Percentiles rank a stretch among this genome's conserved stretches.
Conservation (phyloP, 2,329 filamentous ascomycete species). For the Trichophyton verrucosum region DNA sequence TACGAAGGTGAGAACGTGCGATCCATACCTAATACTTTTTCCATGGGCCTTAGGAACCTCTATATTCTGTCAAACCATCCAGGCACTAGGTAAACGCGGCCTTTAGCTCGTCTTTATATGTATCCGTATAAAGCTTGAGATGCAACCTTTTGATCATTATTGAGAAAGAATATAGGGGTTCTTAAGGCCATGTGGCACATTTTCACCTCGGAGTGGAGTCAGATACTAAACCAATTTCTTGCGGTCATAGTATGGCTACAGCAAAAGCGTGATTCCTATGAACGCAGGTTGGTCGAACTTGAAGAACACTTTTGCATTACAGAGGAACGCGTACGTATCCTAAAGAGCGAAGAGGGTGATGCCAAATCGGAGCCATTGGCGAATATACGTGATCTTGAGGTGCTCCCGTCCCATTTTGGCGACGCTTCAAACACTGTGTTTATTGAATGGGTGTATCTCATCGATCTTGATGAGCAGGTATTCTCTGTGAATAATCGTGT, state of each 20-base stretch:
- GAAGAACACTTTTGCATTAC: neutral
- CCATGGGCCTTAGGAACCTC: neutral
- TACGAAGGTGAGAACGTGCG: neutral
- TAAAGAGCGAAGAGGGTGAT: neutral
- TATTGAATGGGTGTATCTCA: constrained; percentile 2
- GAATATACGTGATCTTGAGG: neutral
- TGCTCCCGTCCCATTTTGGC: neutral
- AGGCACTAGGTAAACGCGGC: neutral
- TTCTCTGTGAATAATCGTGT: neutral
- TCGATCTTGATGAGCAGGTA: neutral
- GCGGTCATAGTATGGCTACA: neutral
- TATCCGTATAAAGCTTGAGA: neutral
- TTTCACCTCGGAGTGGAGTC: too few relatives aligned
- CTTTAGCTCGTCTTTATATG: neutral
- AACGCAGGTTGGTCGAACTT: neutral
- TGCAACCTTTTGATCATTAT: neutral
- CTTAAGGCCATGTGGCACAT: neutral
- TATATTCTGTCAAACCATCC: neutral
- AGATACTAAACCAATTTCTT: neutral
- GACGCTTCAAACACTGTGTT: neutral
- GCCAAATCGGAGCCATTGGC: neutral
- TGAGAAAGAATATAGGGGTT: neutral
- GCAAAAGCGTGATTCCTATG: neutral
- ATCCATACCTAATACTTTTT: neutral
- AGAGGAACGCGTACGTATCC: neutral